Conservation (phyloP, 305 asterid genomes). For the Rubia balearica region DNA sequence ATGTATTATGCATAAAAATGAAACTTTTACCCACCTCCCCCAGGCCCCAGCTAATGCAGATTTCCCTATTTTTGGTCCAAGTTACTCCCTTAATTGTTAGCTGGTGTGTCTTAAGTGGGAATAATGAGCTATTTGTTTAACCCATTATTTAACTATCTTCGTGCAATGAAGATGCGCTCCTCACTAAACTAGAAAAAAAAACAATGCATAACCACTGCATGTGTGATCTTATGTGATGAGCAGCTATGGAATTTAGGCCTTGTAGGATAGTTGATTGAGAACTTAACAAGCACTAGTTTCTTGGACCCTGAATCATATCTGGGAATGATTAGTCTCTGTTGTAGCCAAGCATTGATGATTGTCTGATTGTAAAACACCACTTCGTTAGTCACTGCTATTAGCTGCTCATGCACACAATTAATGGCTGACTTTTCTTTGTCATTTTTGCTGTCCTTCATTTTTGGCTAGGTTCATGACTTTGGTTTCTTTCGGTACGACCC, state of each 20-base stretch:
- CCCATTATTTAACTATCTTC: not conserved
- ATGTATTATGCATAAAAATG: not conserved
- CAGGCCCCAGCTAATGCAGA: not conserved
- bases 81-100: not conserved
- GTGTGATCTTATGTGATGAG: not conserved
- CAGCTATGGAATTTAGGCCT: not conserved
- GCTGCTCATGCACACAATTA: not conserved
- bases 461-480: conserved; percentile 84
- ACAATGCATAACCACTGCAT: not conserved
- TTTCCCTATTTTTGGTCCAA: not conserved
- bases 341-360: not conserved
- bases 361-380: not conserved
- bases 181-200: not conserved
- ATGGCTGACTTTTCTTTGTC: too few relatives aligned
- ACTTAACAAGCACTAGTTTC: not conserved
- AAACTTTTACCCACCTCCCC: not conserved
- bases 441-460: conserved; percentile 8
- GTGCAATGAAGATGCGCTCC: not conserved
- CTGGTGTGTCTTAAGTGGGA: not conserved
- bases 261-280: not conserved
- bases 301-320: not conserved
- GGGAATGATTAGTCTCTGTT: not conserved
- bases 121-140: not conserved
- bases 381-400: not conserved
- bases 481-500: conserved; percentile 95